phyloP scores from a whole-genome alignment of 768 basidiomycete genomes.

The Tulasnella sp. region DNA sequence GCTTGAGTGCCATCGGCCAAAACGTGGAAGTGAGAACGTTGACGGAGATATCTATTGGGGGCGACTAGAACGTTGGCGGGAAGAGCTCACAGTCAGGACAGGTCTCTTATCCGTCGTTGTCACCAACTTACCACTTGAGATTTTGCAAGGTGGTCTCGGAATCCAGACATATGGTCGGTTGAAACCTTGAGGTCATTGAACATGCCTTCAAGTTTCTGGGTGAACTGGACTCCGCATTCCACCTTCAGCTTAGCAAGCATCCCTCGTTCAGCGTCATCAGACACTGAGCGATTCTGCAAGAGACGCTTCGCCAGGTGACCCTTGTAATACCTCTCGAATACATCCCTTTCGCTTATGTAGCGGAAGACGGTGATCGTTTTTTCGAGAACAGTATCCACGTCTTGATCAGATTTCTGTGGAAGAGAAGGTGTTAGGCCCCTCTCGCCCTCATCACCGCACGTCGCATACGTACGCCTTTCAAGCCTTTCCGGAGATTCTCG shows the following conservation, averaged over 20 bases:
- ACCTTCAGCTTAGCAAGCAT: conserved; percentile 97
- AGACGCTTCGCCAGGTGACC: conserved; percentile 89
- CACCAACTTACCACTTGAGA: conserved; percentile 46
- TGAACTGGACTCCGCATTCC: conserved; percentile 94
- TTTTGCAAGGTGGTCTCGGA: conserved; percentile 51
- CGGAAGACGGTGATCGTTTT: conserved; percentile 96
- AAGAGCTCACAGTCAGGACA: neutral
- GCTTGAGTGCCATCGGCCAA: conserved; percentile 77
- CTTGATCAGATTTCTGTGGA: conserved; percentile 81
- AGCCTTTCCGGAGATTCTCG: conserved; percentile 87
- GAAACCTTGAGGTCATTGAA: conserved; percentile 94
- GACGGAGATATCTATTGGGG: conserved; percentile 72
- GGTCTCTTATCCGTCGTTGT: neutral
- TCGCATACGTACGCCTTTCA: conserved; percentile 69
- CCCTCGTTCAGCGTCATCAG: conserved; percentile 94
- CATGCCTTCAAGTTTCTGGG: conserved; percentile 97
- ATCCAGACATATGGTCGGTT: conserved; percentile 68
- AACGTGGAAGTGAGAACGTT: conserved; percentile 94
- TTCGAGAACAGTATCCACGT: conserved; percentile 82
- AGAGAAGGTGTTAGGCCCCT: too few relatives aligned
- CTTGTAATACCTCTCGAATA: conserved; percentile 98
- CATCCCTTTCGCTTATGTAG: conserved; percentile 89
- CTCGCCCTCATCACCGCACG: neutral
- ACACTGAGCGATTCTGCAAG: conserved; percentile 75
- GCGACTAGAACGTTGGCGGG: conserved; percentile 41